These are phyloP conservation scores for Venustampulla echinocandica DNA, from an alignment of 495 filamentous ascomycete species.

Conservation along the genomic window DNA sequence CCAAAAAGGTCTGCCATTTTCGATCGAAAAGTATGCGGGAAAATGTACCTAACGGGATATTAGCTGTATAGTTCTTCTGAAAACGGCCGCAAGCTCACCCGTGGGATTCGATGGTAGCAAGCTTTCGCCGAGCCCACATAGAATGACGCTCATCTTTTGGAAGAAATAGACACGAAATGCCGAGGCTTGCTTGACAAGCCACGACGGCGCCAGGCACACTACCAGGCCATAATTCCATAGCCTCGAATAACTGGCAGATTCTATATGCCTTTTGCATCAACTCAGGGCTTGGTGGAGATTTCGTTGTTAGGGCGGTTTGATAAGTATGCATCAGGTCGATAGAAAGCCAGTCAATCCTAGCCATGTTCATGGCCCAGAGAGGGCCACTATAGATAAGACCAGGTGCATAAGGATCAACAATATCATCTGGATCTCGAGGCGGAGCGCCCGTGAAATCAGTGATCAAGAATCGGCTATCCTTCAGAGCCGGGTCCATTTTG, in stretches of 20 bases:
- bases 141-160: slow-evolving; percentile 61
- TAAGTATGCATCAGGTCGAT: slow-evolving; percentile 74
- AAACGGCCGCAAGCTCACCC: slow-evolving; percentile 53
- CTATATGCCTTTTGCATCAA: slow-evolving; percentile 54
- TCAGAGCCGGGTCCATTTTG: slow-evolving; percentile 49
- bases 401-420: slow-evolving; percentile 63
- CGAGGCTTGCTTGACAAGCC: slow-evolving; percentile 66
- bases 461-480: slow-evolving; percentile 49
- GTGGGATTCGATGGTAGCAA: slow-evolving; percentile 66
- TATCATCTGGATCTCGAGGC: slow-evolving; percentile 48
- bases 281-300: slow-evolving; percentile 42
- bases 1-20: slow-evolving; percentile 66
- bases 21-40: slow-evolving; percentile 61
- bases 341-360: slow-evolving; percentile 69
- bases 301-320: slow-evolving; percentile 49
- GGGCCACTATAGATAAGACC: slow-evolving; percentile 57
- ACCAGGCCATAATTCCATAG: slow-evolving; percentile 62
- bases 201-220: slow-evolving; percentile 61
- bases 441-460: slow-evolving; percentile 45
- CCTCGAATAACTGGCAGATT: slow-evolving; percentile 68
- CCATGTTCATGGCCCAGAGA: slow-evolving; percentile 61
- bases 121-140: slow-evolving; percentile 77
- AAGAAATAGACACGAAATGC: slow-evolving; percentile 68
- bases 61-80: neutral
- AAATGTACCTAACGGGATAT: slow-evolving; percentile 60